These are phyloP conservation scores for Diversispora epigaea DNA, from an alignment of 192 early-diverging fungal species.

Conservation along the genomic window DNA sequence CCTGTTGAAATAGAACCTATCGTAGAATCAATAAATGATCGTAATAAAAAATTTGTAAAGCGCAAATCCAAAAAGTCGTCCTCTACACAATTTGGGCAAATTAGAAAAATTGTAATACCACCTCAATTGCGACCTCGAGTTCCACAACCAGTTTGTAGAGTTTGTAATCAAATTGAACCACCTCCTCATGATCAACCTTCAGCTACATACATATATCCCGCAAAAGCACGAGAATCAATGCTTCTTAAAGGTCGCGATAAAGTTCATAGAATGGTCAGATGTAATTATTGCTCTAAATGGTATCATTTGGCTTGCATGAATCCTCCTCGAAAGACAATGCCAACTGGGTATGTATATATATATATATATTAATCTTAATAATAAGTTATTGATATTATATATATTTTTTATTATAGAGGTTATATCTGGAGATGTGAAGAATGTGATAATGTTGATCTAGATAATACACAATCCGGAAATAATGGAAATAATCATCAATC, in stretches of 20 bases:
- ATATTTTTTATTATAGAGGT: constrained; percentile 12
- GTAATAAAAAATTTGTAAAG: not conserved
- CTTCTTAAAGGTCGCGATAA: constrained; percentile 27
- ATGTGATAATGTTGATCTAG: not conserved
- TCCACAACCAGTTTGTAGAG: constrained; percentile 28
- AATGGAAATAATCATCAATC: no score
- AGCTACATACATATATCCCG: not conserved
- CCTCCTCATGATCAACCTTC: constrained; percentile 12
- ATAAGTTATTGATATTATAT: not conserved
- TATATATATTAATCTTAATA: not conserved
- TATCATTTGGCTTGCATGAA: constrained; percentile 31
- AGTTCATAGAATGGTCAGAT: constrained; percentile 29
- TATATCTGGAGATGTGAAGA: constrained; percentile 32
- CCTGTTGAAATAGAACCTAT: not conserved
- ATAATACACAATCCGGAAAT: no score
- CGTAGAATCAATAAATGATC: not conserved
- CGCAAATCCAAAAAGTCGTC: not conserved
- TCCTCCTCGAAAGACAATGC: constrained; percentile 28
- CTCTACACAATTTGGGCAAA: no score
- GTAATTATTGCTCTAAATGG: constrained; percentile 23
- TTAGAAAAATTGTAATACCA: not conserved
- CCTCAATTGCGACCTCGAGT: not conserved
- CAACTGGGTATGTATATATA: not conserved
- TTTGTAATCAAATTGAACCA: not conserved
- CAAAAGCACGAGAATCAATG: constrained; percentile 6